Evolutionary conservation across 78 protist genomes (phyloP).

Genomic region (Thecamonas trahens): DNA sequence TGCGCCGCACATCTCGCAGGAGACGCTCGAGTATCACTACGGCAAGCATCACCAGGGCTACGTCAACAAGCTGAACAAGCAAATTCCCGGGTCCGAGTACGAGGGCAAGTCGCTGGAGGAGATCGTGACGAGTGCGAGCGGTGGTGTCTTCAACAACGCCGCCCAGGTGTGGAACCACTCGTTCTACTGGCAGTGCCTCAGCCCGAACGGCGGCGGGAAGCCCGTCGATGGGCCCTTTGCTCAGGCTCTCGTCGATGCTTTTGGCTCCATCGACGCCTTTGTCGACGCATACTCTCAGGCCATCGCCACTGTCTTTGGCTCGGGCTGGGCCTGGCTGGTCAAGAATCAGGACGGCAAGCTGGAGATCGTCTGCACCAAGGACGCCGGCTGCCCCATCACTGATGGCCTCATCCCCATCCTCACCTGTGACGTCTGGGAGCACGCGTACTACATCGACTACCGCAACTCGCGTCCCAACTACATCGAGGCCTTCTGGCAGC

Average conservation of each 20-base stretch:
- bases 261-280: slow-evolving; percentile 38
- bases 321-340: slow-evolving; percentile 71
- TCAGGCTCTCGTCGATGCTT: slow-evolving; percentile 11
- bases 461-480: slow-evolving; percentile 47
- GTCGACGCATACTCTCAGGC: slow-evolving; percentile 20
- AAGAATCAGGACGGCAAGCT: slow-evolving; percentile 2
- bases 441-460: slow-evolving; percentile 72
- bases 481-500: slow-evolving; percentile 52
- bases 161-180: slow-evolving; percentile 62
- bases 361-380: not conserved
- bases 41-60: slow-evolving; percentile 50
- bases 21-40: slow-evolving; percentile 57
- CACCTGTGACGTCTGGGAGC: slow-evolving; percentile 70
- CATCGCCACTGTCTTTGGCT: slow-evolving; percentile 34
- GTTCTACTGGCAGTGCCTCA: slow-evolving; percentile 54
- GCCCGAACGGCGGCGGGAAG: slow-evolving; percentile 24
- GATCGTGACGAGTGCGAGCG: slow-evolving; percentile 14
- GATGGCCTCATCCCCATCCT: slow-evolving; percentile 36
- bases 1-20: slow-evolving; percentile 35
- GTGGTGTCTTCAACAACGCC: slow-evolving; percentile 53
- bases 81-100: slow-evolving; percentile 17
- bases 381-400: slow-evolving; percentile 29
- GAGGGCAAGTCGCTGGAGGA: slow-evolving; percentile 23
- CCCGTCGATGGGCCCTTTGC: slow-evolving; percentile 13
- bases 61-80: slow-evolving; percentile 20